These are phyloP conservation scores for Calonectria pauciramosa DNA, from an alignment of 2,329 filamentous ascomycete species.

Conservation along the genomic window DNA sequence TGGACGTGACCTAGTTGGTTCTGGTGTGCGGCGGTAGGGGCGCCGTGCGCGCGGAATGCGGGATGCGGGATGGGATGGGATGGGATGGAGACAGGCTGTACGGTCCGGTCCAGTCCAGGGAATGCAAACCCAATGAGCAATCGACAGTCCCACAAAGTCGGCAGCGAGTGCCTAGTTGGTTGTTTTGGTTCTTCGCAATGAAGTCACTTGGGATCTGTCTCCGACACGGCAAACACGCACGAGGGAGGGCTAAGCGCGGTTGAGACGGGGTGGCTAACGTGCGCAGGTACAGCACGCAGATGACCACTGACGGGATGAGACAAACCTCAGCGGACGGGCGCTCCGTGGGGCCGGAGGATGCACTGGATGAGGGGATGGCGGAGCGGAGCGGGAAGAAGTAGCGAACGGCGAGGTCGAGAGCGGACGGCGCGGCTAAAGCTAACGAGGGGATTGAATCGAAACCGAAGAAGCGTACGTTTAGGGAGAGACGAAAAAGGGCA, in stretches of 20 bases:
- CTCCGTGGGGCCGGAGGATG: conserved; percentile 29
- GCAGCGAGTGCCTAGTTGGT: neutral
- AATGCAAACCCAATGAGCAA: conserved; percentile 1
- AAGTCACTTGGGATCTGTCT: conserved; percentile 10
- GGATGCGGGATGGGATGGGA: conserved; percentile 19
- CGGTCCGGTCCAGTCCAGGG: neutral
- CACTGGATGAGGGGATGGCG: conserved; percentile 23
- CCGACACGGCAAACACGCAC: conserved; percentile 1
- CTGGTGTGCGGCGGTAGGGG: conserved; percentile 18
- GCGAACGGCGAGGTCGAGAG: conserved; percentile 28
- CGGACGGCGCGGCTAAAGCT: conserved; percentile 25
- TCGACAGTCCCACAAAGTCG: neutral
- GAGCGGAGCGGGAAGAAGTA: conserved; percentile 27
- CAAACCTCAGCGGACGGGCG: conserved; percentile 17
- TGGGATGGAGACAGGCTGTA: neutral
- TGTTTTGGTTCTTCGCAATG: neutral
- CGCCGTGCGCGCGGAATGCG: conserved; percentile 26
- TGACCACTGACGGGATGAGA: conserved; percentile 29
- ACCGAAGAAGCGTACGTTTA: conserved; percentile 31
- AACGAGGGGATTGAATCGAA: conserved; percentile 39
- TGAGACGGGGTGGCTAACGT: conserved; percentile 12
- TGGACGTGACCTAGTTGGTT: conserved; percentile 38
- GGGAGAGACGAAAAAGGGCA: conserved; percentile 11
- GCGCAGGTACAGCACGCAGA: conserved; percentile 20
- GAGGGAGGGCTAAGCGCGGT: conserved; percentile 21